Conservation (phyloP, 176 grass and related monocot species). For the Thalia dealbata region DNA sequence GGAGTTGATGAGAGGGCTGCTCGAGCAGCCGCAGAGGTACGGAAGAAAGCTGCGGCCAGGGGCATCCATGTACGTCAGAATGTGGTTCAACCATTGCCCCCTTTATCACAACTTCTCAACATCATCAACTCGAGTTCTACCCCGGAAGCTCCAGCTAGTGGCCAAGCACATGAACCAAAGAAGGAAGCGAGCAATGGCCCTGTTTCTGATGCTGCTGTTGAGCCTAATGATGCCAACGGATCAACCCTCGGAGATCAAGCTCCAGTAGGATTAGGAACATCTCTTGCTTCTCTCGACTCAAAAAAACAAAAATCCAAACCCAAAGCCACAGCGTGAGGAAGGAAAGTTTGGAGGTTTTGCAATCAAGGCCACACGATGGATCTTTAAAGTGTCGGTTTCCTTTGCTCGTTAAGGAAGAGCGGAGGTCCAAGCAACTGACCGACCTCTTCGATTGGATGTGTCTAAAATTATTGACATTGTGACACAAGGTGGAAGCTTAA, state of each 20-base stretch:
- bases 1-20: conserved; percentile 72
- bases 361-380: background rate
- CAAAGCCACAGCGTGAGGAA: conserved; percentile 19
- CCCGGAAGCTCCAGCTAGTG: conserved; percentile 21
- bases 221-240: conserved; percentile 19
- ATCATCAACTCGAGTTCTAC: conserved; percentile 35
- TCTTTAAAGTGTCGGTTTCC: background rate
- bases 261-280: conserved; percentile 69
- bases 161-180: conserved; percentile 16
- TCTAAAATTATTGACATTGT: too few species aligned
- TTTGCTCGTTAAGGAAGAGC: background rate
- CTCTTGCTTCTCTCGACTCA: conserved; percentile 38
- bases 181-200: conserved; percentile 17
- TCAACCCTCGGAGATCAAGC: conserved; percentile 11
- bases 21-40: conserved; percentile 55
- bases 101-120: conserved; percentile 50
- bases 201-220: conserved; percentile 5
- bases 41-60: conserved; percentile 72
- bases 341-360: background rate
- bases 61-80: conserved; percentile 59
- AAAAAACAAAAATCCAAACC: conserved; percentile 87
- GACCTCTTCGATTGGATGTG: too few species aligned
- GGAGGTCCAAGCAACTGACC: too few species aligned
- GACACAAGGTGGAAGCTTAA: too few species aligned
- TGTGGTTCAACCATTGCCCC: conserved; percentile 15